Conservation (phyloP, 2,329 filamentous ascomycete genomes). For the Beauveria bassiana region DNA sequence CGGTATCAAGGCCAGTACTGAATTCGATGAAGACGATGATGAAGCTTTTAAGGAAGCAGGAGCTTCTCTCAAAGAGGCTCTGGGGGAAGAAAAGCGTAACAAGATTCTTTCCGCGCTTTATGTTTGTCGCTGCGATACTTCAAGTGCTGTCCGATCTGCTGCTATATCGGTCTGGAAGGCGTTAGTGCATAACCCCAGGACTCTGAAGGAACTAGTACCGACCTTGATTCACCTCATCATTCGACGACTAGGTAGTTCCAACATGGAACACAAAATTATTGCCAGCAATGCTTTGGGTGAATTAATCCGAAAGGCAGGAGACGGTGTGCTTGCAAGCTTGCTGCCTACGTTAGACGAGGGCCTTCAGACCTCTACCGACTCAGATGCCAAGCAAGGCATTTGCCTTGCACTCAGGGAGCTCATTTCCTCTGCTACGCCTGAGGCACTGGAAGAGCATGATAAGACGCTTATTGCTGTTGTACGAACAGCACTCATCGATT, state of each 20-base stretch:
- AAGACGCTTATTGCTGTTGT: conserved; percentile 93
- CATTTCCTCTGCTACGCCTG: conserved; percentile 78
- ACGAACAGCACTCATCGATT: conserved; percentile 83
- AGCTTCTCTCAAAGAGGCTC: conserved; percentile 84
- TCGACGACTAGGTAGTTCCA: conserved; percentile 83
- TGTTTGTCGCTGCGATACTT: conserved; percentile 95
- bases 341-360: conserved; percentile 90
- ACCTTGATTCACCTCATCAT: conserved; percentile 94
- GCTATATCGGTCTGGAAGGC: conserved; percentile 96
- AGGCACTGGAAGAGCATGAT: conserved; percentile 88
- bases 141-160: conserved; percentile 79
- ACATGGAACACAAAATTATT: conserved; percentile 98
- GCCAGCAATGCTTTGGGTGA: conserved; percentile 95
- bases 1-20: conserved; percentile 74
- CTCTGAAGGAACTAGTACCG: conserved; percentile 89
- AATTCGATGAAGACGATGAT: conserved; percentile 70
- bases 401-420: conserved; percentile 93
- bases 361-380: conserved; percentile 78
- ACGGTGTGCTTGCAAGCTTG: conserved; percentile 80
- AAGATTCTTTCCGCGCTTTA: conserved; percentile 96
- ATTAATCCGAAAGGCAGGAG: conserved; percentile 92
- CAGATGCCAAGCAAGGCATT: conserved; percentile 92
- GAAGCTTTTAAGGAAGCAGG: conserved; percentile 76
- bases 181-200: conserved; percentile 82
- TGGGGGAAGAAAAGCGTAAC: conserved; percentile 94